phyloP scores from a whole-genome alignment of 768 basidiomycete species.

The Dacryopinax primogenitus region DNA sequence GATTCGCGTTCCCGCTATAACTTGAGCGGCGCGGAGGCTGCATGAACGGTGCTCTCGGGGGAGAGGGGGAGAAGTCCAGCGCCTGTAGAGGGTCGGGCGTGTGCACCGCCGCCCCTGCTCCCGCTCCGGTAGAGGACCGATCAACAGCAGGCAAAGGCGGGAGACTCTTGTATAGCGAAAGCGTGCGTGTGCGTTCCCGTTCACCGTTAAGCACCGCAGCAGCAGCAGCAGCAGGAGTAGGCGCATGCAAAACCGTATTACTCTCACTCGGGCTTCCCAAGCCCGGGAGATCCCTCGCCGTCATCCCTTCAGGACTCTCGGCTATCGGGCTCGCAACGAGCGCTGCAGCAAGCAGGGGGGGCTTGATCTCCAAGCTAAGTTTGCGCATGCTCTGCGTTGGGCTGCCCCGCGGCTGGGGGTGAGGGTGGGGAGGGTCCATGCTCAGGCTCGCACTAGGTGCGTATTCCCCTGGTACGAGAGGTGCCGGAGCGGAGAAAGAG shows the following conservation, averaged over 20 bases:
- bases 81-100: not conserved
- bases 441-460: not conserved
- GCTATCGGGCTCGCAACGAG: not conserved
- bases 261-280: not conserved
- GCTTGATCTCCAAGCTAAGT: not conserved
- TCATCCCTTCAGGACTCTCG: not conserved
- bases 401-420: not conserved
- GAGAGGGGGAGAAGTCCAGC: not conserved
- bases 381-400: constrained; percentile 5
- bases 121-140: not conserved
- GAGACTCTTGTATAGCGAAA: not conserved
- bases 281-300: not conserved
- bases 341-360: not conserved
- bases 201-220: not conserved
- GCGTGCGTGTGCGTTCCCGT: not conserved
- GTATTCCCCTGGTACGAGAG: not conserved
- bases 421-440: not conserved
- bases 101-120: not conserved
- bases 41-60: not conserved
- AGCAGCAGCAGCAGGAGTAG: not conserved
- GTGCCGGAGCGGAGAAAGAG: not conserved
- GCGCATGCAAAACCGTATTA: not conserved
- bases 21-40: not conserved
- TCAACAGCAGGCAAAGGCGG: not conserved
- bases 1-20: not conserved